Evolutionary conservation across 192 early-diverging fungal genomes (phyloP).

Genomic region (Entomortierella chlamydospora): DNA sequence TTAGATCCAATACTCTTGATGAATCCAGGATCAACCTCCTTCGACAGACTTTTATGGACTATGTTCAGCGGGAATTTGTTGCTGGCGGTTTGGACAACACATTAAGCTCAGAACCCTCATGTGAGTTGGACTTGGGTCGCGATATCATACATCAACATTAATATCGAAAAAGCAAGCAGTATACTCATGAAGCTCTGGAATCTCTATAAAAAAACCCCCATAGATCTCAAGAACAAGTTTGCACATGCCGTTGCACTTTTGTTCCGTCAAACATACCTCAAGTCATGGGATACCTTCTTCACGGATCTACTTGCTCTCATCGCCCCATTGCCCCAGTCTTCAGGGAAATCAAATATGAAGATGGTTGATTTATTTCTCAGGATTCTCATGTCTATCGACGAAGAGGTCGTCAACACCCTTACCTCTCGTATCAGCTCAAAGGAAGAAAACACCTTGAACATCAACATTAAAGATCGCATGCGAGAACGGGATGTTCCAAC

Average conservation of each 20-base stretch:
- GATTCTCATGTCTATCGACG: constrained; percentile 84
- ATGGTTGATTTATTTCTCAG: constrained; percentile 83
- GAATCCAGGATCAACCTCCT: constrained; percentile 63
- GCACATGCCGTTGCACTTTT: constrained; percentile 84
- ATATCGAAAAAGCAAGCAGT: too few relatives aligned
- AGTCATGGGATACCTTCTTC: constrained; percentile 89
- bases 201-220: background rate
- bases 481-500: constrained; percentile 79
- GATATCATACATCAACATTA: background rate
- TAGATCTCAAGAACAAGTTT: constrained; percentile 84
- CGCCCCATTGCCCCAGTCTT: constrained; percentile 59
- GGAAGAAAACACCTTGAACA: constrained; percentile 79
- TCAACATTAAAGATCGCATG: constrained; percentile 91
- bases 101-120: constrained; percentile 62
- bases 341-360: constrained; percentile 59
- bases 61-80: constrained; percentile 68
- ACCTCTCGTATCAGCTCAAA: constrained; percentile 69
- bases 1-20: constrained; percentile 63
- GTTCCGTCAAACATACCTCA: constrained; percentile 85
- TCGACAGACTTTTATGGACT: constrained; percentile 68
- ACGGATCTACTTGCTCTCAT: constrained; percentile 82
- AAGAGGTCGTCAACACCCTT: constrained; percentile 83
- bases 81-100: constrained; percentile 41
- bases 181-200: background rate
- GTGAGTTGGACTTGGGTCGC: constrained; percentile 29